Evolutionary conservation across 1,284 basidiomycete species (phyloP).

Genomic region (Ustilago trichophora): DNA sequence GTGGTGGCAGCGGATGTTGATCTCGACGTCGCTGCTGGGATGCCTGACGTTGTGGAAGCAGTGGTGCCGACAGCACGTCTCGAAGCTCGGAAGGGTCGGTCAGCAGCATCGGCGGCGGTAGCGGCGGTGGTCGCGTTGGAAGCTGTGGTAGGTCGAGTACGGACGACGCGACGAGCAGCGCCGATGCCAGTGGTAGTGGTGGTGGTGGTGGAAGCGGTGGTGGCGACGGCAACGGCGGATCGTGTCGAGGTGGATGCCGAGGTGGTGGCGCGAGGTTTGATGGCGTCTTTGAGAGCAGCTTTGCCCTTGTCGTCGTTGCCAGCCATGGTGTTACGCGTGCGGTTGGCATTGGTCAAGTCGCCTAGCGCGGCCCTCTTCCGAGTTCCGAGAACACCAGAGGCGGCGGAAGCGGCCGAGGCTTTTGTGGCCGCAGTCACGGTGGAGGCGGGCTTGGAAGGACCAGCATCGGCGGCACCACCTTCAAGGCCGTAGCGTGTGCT

Average conservation of each 20-base stretch:
- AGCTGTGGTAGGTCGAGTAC: conserved; percentile 30
- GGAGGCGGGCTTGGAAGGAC: conserved; percentile 45
- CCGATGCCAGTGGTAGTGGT: conserved; percentile 30
- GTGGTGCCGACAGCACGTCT: conserved; percentile 34
- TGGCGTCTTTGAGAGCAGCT: conserved; percentile 39
- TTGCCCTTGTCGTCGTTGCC: conserved; percentile 45
- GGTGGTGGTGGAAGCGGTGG: conserved; percentile 15
- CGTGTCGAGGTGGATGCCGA: conserved; percentile 28
- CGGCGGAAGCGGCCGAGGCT: conserved; percentile 21
- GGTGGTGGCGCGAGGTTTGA: conserved; percentile 42
- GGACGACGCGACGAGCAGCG: conserved; percentile 47
- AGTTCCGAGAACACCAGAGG: conserved; percentile 53
- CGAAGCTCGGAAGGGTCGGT: conserved; percentile 40
- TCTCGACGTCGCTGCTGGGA: conserved; percentile 28
- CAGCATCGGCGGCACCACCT: conserved; percentile 34
- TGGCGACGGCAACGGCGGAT: conserved; percentile 12
- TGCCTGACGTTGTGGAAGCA: conserved; percentile 21
- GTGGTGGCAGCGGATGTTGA: conserved; percentile 15
- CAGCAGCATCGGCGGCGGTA: conserved; percentile 11
- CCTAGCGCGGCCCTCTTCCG: conserved; percentile 64
- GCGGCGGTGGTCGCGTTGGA: conserved; percentile 18
- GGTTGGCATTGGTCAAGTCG: conserved; percentile 63
- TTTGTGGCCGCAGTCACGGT: conserved; percentile 34
- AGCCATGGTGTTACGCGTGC: conserved; percentile 34
- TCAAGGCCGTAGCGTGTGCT: conserved; percentile 26